Percentiles rank a stretch among this genome's conserved stretches.
These are phyloP conservation scores for Magnusiomyces magnusii DNA, from an alignment of 1,139 yeast genomes.

Conservation along the genomic window DNA sequence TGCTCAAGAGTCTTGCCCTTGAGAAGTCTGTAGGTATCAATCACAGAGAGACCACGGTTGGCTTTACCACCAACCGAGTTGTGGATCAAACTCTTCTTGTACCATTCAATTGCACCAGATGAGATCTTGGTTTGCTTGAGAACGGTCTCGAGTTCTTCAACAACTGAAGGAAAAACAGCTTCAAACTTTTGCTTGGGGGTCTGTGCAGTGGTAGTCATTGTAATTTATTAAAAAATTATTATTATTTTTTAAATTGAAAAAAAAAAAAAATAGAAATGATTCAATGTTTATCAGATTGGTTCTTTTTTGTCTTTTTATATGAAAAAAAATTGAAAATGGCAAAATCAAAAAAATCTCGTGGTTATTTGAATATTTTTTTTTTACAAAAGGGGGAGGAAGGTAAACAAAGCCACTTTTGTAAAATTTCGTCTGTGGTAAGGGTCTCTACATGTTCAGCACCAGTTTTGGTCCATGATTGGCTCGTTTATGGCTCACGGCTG, in stretches of 20 bases:
- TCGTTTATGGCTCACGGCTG: too few species aligned
- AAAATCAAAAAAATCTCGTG: too few species aligned
- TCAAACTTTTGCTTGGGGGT: slow-evolving; percentile 55
- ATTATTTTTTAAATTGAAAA: too few species aligned
- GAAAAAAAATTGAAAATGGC: too few species aligned
- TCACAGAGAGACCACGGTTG: slow-evolving; percentile 92
- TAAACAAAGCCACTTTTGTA: too few species aligned
- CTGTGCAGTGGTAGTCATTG: slow-evolving; percentile 5
- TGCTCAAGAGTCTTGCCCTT: slow-evolving; percentile 55
- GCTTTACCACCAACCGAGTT: slow-evolving; percentile 96
- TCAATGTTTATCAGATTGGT: too few species aligned
- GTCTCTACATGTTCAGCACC: too few species aligned
- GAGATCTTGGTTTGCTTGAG: slow-evolving; percentile 74
- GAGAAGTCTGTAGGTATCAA: slow-evolving; percentile 82
- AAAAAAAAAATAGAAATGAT: background rate
- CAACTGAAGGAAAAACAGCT: slow-evolving; percentile 67
- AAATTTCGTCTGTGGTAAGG: too few species aligned
- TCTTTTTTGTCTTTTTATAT: too few species aligned
- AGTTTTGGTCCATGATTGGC: too few species aligned
- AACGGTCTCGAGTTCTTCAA: slow-evolving; percentile 61
- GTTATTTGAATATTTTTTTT: too few species aligned
- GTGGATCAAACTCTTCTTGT: slow-evolving; percentile 61
- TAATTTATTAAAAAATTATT: background rate
- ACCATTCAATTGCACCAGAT: slow-evolving; percentile 82
- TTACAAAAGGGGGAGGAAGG: too few species aligned